Conservation (phyloP, 2,329 filamentous ascomycete genomes). For the Nothophaeocryptopus gaeumannii region DNA sequence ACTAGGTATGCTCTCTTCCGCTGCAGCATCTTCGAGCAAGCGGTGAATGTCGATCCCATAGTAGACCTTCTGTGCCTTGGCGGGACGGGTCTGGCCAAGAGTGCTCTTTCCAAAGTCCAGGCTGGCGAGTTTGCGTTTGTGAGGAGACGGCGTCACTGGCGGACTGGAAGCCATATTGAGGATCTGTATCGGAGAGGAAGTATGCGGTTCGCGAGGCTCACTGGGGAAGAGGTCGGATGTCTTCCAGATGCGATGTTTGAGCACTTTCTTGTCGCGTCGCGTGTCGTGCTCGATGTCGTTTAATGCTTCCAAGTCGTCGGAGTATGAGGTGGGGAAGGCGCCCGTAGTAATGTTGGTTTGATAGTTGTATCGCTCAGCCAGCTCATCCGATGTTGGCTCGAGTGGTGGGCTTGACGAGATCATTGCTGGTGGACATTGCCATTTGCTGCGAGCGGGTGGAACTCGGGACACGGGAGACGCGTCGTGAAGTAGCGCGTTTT, state of each 20-base stretch:
- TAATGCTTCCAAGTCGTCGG: slow-evolving; percentile 31
- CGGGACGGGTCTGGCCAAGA: slow-evolving; percentile 40
- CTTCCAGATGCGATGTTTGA: slow-evolving; percentile 52
- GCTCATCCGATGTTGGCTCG: slow-evolving; percentile 19
- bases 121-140: slow-evolving; percentile 28
- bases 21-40: slow-evolving; percentile 68
- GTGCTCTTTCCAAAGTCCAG: slow-evolving; percentile 30
- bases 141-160: slow-evolving; percentile 49
- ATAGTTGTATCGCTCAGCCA: slow-evolving; percentile 14
- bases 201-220: slow-evolving; percentile 37
- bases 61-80: slow-evolving; percentile 70
- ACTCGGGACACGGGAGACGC: too few species aligned
- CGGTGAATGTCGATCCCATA: slow-evolving; percentile 91
- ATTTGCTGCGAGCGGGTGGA: too few species aligned
- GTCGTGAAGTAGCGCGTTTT: too few species aligned
- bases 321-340: slow-evolving; percentile 21
- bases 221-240: slow-evolving; percentile 49
- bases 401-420: slow-evolving; percentile 10
- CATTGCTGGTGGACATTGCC: slow-evolving; percentile 1
- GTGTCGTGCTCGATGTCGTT: slow-evolving; percentile 51
- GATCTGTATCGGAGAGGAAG: slow-evolving; percentile 59
- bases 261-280: slow-evolving; percentile 44
- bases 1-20: slow-evolving; percentile 50
- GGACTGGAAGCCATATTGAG: slow-evolving; percentile 55
- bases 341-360: slow-evolving; percentile 6